A percentile compares a stretch with the other conserved stretches of the same genome.
phyloP scores from a whole-genome alignment of 345 rosid species.

The Gynandropsis gynandra region DNA sequence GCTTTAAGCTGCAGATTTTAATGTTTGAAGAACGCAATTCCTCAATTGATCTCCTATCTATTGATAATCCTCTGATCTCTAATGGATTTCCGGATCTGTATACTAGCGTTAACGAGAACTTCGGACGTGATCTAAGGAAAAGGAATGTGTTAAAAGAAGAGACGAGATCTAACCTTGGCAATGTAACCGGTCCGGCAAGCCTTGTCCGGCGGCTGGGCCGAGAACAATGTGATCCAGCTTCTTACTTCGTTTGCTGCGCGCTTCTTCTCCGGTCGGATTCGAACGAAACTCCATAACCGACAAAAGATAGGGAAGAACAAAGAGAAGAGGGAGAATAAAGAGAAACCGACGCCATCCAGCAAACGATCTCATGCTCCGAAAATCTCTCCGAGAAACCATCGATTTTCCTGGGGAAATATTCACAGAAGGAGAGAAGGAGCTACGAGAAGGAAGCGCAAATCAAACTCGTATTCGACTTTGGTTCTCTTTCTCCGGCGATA shows the following conservation, averaged over 20 bases:
- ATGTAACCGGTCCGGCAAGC: conserved; percentile 71
- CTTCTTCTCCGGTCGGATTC: conserved; percentile 19
- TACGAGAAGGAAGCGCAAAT: too few species aligned
- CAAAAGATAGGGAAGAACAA: conserved; percentile 52
- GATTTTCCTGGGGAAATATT: background rate
- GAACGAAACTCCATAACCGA: conserved; percentile 49
- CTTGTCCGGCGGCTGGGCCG: conserved; percentile 71
- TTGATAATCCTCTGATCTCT: too few species aligned
- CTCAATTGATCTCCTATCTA: too few species aligned
- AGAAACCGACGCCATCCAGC: conserved; percentile 62
- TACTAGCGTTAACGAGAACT: background rate
- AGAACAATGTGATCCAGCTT: conserved; percentile 69
- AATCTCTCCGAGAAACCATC: conserved; percentile 32
- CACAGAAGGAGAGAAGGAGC: background rate
- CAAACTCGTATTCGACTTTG: background rate
- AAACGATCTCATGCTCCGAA: conserved; percentile 45
- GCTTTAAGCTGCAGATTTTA: background rate
- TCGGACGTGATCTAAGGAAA: background rate
- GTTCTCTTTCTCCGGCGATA: conserved; percentile 1
- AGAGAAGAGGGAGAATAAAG: conserved; percentile 42
- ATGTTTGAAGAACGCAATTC: too few species aligned
- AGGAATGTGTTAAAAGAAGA: background rate
- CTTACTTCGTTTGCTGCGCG: conserved; percentile 29
- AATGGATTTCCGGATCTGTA: too few species aligned
- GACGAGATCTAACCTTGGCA: conserved; percentile 52